These are phyloP conservation scores for Anthracocystis panici-leucophaei DNA, from an alignment of 1,284 basidiomycete genomes.

Conservation along the genomic window DNA sequence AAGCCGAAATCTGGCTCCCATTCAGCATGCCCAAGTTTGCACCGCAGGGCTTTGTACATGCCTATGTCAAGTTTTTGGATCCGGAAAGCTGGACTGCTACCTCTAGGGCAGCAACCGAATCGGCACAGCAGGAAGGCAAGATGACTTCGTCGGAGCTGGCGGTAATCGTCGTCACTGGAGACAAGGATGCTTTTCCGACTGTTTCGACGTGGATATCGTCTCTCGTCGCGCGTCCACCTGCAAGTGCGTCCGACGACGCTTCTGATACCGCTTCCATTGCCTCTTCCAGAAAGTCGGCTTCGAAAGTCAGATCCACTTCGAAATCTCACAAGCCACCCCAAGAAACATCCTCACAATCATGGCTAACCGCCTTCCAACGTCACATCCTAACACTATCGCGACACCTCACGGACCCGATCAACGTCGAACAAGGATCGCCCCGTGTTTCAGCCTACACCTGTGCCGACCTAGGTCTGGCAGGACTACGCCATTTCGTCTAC, in stretches of 20 bases:
- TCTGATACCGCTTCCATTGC: slow-evolving; percentile 10
- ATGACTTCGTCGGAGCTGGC: slow-evolving; percentile 39
- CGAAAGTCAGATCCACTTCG: slow-evolving; percentile 6
- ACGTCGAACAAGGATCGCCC: slow-evolving; percentile 32
- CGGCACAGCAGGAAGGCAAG: not conserved
- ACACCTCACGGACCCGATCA: slow-evolving; percentile 36
- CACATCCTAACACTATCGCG: slow-evolving; percentile 27
- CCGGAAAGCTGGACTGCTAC: slow-evolving; percentile 11
- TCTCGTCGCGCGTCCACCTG: slow-evolving; percentile 70
- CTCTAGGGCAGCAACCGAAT: not conserved
- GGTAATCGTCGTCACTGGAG: slow-evolving; percentile 62
- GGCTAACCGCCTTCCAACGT: slow-evolving; percentile 35
- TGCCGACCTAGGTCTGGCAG: slow-evolving; percentile 82
- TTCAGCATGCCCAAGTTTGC: slow-evolving; percentile 97
- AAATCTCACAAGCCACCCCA: slow-evolving; percentile 7
- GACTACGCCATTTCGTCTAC: slow-evolving; percentile 92
- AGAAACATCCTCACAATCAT: not conserved
- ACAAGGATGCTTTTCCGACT: slow-evolving; percentile 68
- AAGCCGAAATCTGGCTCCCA: slow-evolving; percentile 89
- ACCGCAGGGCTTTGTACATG: slow-evolving; percentile 88
- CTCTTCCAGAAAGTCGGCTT: not conserved
- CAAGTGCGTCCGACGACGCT: not conserved
- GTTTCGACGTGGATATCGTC: slow-evolving; percentile 72
- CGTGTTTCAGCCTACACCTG: slow-evolving; percentile 35
- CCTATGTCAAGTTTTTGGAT: slow-evolving; percentile 83